Base-by-base conservation (phyloP, 495 filamentous ascomycete species). In the Annulohypoxylon maeteangense region DNA sequence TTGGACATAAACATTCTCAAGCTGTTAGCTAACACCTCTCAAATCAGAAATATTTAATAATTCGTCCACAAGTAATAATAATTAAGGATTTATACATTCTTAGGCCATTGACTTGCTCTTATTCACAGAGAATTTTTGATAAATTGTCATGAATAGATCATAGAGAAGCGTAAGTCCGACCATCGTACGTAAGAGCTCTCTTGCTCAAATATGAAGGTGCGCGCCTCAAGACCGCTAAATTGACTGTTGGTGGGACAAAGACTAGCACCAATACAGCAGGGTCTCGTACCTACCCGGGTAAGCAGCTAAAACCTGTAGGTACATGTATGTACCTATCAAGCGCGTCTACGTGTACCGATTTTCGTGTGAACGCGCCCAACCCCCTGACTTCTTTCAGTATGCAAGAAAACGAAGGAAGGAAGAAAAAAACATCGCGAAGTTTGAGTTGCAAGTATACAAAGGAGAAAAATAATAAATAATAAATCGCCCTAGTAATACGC, bases 331-430 rank as follows among this genome's bases (percentile, higher is more conserved):
- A 64, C 66, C 66, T 69, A 55, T 62, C 50, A 62, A 42, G 59
- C 59, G 59, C 59, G 66, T 50, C 57, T 68, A 65, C 60, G 60
- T 59, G 61, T 64, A 70, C 61, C 54, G 25, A 44, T 60, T 70
- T 65, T 65, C 38, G 67, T 53, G 55, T 53, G 55, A 63, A 61
- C 68, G 61, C 68, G 51, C 56, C 68, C 62, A 64, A 61, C 68
- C 68, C 50, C 68, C 62, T 57, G 62, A 71, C 55, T 71, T 62
- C 7, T 36, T 36, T 27, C 22, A 7, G 16, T 18, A 18, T 42
- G 7, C 12, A 48, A 1, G 18, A 54, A 56, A 25, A 62, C 16
- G 59, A 38, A 62, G 25, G 51, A 50, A 25, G 18, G 25, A 34
- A 18, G 51, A 50, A 58, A 55, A 65, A 71, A 71, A 66, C 62